These are phyloP conservation scores for Quercus variabilis DNA, from an alignment of 306 rosid species.

Conservation along the genomic window DNA sequence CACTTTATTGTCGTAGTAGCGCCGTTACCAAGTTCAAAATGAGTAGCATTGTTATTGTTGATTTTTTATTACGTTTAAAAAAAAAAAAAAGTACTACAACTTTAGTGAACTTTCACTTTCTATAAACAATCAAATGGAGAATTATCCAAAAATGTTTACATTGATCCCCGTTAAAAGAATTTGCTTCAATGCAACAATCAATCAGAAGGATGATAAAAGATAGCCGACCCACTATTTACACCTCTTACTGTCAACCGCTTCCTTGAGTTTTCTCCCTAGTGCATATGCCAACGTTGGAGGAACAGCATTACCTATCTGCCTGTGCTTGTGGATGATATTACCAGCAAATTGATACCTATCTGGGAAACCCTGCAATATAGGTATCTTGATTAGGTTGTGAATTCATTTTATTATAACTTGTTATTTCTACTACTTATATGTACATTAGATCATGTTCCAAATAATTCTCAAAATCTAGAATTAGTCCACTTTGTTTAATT, in stretches of 20 bases:
- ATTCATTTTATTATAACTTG: background rate
- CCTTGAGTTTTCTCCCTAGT: conserved; percentile 74
- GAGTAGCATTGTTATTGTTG: too few species aligned
- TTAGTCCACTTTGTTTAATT: background rate
- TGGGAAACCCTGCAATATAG: conserved; percentile 74
- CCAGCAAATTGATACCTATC: conserved; percentile 73
- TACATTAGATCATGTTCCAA: background rate
- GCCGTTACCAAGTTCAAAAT: too few species aligned
- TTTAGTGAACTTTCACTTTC: background rate
- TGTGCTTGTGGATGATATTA: conserved; percentile 72
- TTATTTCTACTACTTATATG: background rate
- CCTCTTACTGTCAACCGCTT: conserved; percentile 52
- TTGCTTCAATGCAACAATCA: background rate
- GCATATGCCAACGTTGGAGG: conserved; percentile 96
- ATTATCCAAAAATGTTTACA: background rate
- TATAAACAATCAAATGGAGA: background rate
- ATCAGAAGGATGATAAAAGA: background rate
- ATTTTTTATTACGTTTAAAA: too few species aligned
- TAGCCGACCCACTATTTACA: background rate
- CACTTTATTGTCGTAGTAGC: too few species aligned
- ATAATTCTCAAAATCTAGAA: background rate
- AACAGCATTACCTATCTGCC: conserved; percentile 98
- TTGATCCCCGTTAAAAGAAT: background rate
- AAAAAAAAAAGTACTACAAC: background rate
- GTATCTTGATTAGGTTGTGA: background rate